Conservation (phyloP, 2,329 filamentous ascomycete species). For the Zymoseptoria ardabiliae region DNA sequence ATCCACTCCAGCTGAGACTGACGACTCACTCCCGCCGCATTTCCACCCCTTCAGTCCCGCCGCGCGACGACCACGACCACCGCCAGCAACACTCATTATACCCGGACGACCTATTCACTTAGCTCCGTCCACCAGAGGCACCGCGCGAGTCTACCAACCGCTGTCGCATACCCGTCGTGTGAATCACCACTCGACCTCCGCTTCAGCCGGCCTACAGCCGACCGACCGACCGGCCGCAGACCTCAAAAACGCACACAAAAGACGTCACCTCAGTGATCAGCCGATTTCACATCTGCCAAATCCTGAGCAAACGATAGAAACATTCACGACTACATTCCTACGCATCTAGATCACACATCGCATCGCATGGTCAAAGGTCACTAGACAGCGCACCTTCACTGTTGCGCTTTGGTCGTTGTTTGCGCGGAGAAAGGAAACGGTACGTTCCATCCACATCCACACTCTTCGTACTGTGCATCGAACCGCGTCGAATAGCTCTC, state of each 20-base stretch:
- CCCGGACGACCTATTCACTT: slow-evolving; percentile 30
- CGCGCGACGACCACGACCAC: neutral
- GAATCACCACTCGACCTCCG: neutral
- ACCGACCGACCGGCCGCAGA: slow-evolving; percentile 6
- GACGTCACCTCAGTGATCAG: neutral
- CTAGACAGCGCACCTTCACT: slow-evolving; percentile 7
- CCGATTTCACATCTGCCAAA: slow-evolving; percentile 1
- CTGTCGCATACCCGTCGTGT: neutral
- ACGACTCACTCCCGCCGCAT: neutral
- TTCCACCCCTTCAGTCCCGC: neutral
- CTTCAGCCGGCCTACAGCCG: slow-evolving; percentile 2
- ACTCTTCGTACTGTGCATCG: neutral
- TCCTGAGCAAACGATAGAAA: slow-evolving; percentile 5
- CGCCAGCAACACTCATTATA: slow-evolving; percentile 10
- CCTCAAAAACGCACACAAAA: neutral
- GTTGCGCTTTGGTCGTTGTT: neutral
- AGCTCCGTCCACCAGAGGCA: slow-evolving; percentile 20
- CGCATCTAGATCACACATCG: slow-evolving; percentile 6
- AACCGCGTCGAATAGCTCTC: neutral
- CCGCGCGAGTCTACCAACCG: slow-evolving; percentile 1
- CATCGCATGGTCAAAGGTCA: slow-evolving; percentile 17
- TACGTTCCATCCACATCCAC: neutral
- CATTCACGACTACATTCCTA: neutral
- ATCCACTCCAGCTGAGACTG: neutral
- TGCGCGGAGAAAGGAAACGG: neutral